These are phyloP conservation scores for Crepidotus variabilis DNA, from an alignment of 768 basidiomycete genomes.

Conservation along the genomic window DNA sequence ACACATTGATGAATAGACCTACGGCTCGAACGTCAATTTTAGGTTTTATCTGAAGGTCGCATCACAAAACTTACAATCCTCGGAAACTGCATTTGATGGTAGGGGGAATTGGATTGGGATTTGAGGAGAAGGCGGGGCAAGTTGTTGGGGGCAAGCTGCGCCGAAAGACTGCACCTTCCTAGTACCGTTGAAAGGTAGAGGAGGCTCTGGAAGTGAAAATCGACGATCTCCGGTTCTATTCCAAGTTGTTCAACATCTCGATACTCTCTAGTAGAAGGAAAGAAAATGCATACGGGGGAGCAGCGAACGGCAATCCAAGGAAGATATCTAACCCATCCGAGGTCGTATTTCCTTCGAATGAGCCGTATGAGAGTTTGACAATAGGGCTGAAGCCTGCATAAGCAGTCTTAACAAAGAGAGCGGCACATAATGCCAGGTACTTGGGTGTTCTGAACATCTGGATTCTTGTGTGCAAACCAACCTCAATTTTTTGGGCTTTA, in stretches of 20 bases:
- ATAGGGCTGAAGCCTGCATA: background rate
- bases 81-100: conserved; percentile 8
- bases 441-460: too few relatives aligned
- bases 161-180: conserved; percentile 31
- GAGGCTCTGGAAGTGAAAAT: conserved; percentile 28
- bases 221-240: conserved; percentile 23
- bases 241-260: background rate
- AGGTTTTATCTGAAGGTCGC: background rate
- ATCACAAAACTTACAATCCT: conserved; percentile 22
- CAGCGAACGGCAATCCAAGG: conserved; percentile 38
- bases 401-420: background rate
- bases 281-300: conserved; percentile 28
- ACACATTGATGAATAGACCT: conserved; percentile 42
- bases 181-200: conserved; percentile 24
- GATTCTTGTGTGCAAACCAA: too few relatives aligned
- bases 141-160: conserved; percentile 35
- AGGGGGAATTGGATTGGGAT: background rate
- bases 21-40: background rate
- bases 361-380: conserved; percentile 8
- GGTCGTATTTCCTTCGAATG: conserved; percentile 11
- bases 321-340: conserved; percentile 18
- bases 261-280: background rate
- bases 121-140: background rate
- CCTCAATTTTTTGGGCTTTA: too few relatives aligned
- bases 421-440: too few relatives aligned